A percentile compares a stretch with the other conserved stretches of the same genome.
These are phyloP conservation scores for Oryza glumipatula DNA, from an alignment of 176 grass and related monocot species.

Conservation along the genomic window DNA sequence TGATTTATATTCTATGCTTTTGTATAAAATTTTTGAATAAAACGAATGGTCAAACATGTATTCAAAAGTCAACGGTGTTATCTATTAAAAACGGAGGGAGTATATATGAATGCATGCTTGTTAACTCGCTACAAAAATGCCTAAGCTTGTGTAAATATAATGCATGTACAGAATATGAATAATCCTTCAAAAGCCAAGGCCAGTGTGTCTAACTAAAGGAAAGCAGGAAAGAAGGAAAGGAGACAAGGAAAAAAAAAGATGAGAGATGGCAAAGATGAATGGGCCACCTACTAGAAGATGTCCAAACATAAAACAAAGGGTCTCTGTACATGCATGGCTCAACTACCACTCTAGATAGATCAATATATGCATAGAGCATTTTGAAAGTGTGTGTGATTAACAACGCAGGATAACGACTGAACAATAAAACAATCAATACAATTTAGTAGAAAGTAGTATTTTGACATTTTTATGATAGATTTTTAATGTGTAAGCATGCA, in stretches of 20 bases:
- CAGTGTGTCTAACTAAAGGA: neutral
- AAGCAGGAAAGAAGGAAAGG: constrained; percentile 20
- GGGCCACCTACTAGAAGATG: constrained; percentile 36
- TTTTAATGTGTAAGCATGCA: neutral
- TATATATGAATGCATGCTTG: no score
- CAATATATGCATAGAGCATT: neutral
- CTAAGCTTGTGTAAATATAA: neutral
- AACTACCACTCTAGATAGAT: constrained; percentile 42
- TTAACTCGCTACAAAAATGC: neutral
- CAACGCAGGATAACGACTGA: constrained; percentile 5
- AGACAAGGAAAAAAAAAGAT: neutral
- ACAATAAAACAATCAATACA: constrained; percentile 9
- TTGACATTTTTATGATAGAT: constrained; percentile 1
- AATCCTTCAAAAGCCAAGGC: constrained; percentile 5
- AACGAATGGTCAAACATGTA: no score
- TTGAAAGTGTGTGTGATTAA: constrained; percentile 12
- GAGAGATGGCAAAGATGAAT: constrained; percentile 30
- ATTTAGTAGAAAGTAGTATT: constrained; percentile 11
- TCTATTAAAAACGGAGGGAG: no score
- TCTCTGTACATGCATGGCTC: constrained; percentile 35
- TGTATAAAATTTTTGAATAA: no score
- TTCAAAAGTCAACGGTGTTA: no score
- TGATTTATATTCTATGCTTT: no score
- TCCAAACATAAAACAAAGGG: constrained; percentile 30
- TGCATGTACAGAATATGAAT: neutral